These are phyloP conservation scores for Porodaedalea pini DNA, from an alignment of 1,284 basidiomycete species.

Conservation along the genomic window DNA sequence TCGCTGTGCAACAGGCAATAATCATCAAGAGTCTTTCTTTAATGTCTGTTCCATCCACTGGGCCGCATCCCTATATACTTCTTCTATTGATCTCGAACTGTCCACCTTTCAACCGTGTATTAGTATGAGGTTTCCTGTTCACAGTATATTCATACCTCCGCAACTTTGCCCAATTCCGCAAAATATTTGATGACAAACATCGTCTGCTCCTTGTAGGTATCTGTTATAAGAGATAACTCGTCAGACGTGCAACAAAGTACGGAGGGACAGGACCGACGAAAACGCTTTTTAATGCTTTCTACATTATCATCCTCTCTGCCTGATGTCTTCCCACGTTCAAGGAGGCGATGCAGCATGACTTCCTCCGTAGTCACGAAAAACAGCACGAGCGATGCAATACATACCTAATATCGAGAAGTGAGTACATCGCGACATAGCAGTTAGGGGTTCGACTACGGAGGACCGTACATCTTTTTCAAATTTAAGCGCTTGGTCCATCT, in stretches of 20 bases:
- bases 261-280: constrained; percentile 55
- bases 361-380: constrained; percentile 91
- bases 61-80: constrained; percentile 65
- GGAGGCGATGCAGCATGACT: constrained; percentile 82
- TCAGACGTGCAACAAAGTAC: constrained; percentile 1
- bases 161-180: constrained; percentile 66
- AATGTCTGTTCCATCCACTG: constrained; percentile 46
- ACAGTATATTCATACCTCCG: constrained; percentile 55
- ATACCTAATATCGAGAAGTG: constrained; percentile 62
- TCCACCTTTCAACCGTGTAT: constrained; percentile 58
- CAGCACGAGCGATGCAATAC: constrained; percentile 75
- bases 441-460: constrained; percentile 7
- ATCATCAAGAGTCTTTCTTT: constrained; percentile 12
- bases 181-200: constrained; percentile 97
- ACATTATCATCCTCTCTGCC: constrained; percentile 95
- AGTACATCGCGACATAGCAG: no score
- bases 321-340: constrained; percentile 90
- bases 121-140: background rate
- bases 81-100: constrained; percentile 68
- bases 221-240: constrained; percentile 37
- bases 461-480: constrained; percentile 83
- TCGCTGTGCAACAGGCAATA: background rate
- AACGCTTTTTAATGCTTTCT: constrained; percentile 96
- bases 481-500: constrained; percentile 96
- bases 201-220: constrained; percentile 87